phyloP scores from a whole-genome alignment of 331 rosid genomes.

The Quercus lobata region DNA sequence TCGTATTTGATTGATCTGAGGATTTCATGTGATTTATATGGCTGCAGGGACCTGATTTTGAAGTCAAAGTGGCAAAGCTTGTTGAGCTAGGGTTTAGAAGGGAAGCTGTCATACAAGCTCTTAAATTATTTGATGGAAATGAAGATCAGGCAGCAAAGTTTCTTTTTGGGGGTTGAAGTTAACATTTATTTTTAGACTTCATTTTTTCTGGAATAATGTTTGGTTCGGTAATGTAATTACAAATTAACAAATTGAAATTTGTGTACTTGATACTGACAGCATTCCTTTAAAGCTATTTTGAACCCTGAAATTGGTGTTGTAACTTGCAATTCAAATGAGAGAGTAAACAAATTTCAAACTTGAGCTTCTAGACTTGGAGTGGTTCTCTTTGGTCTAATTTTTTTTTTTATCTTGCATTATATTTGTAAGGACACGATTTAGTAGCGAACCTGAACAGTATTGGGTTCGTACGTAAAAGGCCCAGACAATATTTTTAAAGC shows the following conservation, averaged over 20 bases:
- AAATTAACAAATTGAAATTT: slow-evolving; percentile 8
- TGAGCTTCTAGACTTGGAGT: background rate
- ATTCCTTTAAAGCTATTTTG: slow-evolving; percentile 3
- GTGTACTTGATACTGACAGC: background rate
- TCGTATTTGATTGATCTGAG: background rate
- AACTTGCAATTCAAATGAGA: background rate
- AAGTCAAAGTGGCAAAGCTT: slow-evolving; percentile 85
- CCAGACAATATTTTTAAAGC: too few relatives aligned
- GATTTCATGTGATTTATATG: slow-evolving; percentile 5
- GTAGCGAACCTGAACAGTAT: too few relatives aligned
- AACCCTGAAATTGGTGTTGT: too few relatives aligned
- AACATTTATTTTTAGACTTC: slow-evolving; percentile 16
- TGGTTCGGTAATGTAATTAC: slow-evolving; percentile 10
- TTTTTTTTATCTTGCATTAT: background rate
- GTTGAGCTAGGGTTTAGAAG: slow-evolving; percentile 88
- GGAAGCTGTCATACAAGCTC: slow-evolving; percentile 79
- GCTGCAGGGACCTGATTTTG: slow-evolving; percentile 64
- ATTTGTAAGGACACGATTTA: too few relatives aligned
- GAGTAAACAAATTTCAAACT: background rate
- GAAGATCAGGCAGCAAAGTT: slow-evolving; percentile 93
- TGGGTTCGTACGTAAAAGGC: too few relatives aligned
- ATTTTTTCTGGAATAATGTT: slow-evolving; percentile 15
- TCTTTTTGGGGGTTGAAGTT: slow-evolving; percentile 72
- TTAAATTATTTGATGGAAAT: slow-evolving; percentile 68
- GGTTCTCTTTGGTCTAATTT: background rate